phyloP scores from a whole-genome alignment of 768 basidiomycete species.

The Boletellus sp. region DNA sequence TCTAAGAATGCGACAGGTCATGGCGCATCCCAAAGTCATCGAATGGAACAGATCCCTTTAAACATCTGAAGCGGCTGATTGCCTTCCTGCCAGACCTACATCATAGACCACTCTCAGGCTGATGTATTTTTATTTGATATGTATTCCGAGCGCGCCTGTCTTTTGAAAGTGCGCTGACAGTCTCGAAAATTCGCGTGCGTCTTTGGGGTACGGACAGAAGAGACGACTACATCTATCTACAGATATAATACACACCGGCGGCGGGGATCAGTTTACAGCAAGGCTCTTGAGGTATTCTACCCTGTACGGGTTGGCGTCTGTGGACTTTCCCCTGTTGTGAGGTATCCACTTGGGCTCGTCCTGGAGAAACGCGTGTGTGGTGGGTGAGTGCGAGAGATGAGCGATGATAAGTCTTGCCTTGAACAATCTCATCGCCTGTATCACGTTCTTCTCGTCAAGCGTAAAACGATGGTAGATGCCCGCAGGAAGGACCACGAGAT shows the following conservation, averaged over 20 bases:
- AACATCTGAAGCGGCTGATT: neutral
- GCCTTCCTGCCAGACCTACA: neutral
- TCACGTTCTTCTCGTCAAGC: slow-evolving; percentile 67
- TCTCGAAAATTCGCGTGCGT: neutral
- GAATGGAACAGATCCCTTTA: slow-evolving; percentile 38
- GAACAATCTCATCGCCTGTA: slow-evolving; percentile 82
- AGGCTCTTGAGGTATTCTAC: slow-evolving; percentile 56
- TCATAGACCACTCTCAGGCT: neutral
- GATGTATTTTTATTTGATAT: slow-evolving; percentile 10
- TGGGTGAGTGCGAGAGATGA: neutral
- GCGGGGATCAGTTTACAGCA: slow-evolving; percentile 28
- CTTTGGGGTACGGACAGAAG: neutral
- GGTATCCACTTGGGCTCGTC: slow-evolving; percentile 92
- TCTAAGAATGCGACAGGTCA: slow-evolving; percentile 29
- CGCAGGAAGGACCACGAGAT: slow-evolving; percentile 82
- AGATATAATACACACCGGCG: neutral
- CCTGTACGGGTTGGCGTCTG: slow-evolving; percentile 64
- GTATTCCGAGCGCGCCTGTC: neutral
- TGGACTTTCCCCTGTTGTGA: slow-evolving; percentile 56
- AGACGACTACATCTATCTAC: neutral
- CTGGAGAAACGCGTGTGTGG: slow-evolving; percentile 34
- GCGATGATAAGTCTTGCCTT: slow-evolving; percentile 44
- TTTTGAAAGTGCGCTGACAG: neutral
- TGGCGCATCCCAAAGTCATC: slow-evolving; percentile 42
- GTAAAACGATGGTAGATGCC: slow-evolving; percentile 97